A percentile compares a stretch with the other conserved stretches of the same genome.
Evolutionary conservation across 2,329 filamentous ascomycete genomes (phyloP).

Genomic region (Fusarium caatingaense): DNA sequence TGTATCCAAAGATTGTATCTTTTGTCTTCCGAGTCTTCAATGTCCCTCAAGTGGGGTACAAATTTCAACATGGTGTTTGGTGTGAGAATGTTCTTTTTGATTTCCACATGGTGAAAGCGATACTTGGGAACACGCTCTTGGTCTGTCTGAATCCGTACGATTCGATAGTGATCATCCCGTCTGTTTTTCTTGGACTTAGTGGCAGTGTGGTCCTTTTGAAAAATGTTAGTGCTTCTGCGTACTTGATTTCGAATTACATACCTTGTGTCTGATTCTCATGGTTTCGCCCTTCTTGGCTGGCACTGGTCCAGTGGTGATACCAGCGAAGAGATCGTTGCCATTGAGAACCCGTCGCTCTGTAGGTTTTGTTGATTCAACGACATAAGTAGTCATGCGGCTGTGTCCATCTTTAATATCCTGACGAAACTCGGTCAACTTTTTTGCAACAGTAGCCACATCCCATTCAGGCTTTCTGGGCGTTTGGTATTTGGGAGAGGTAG

Average conservation of each 20-base stretch:
- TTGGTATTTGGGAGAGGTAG: constrained; percentile 37
- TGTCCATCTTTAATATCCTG: constrained; percentile 60
- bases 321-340: constrained; percentile 61
- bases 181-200: constrained; percentile 58
- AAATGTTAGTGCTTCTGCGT: constrained; percentile 28
- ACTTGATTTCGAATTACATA: constrained; percentile 40
- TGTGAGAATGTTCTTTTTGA: constrained; percentile 68
- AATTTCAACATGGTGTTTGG: constrained; percentile 71
- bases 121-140: constrained; percentile 67
- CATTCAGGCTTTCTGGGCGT: constrained; percentile 50
- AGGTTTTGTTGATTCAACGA: constrained; percentile 58
- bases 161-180: constrained; percentile 55
- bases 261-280: constrained; percentile 65
- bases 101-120: constrained; percentile 69
- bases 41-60: constrained; percentile 68
- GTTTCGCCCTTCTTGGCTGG: constrained; percentile 53
- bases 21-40: constrained; percentile 66
- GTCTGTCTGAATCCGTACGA: constrained; percentile 62
- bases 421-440: constrained; percentile 54
- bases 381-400: constrained; percentile 57
- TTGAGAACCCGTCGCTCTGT: constrained; percentile 55
- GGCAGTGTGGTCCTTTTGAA: constrained; percentile 54
- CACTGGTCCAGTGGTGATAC: constrained; percentile 53
- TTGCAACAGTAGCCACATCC: constrained; percentile 58
- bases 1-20: constrained; percentile 68